A percentile compares a stretch with the other conserved stretches of the same genome.
Evolutionary conservation across 768 basidiomycete genomes (phyloP).

Genomic region (Amanita pseudoporphyria): DNA sequence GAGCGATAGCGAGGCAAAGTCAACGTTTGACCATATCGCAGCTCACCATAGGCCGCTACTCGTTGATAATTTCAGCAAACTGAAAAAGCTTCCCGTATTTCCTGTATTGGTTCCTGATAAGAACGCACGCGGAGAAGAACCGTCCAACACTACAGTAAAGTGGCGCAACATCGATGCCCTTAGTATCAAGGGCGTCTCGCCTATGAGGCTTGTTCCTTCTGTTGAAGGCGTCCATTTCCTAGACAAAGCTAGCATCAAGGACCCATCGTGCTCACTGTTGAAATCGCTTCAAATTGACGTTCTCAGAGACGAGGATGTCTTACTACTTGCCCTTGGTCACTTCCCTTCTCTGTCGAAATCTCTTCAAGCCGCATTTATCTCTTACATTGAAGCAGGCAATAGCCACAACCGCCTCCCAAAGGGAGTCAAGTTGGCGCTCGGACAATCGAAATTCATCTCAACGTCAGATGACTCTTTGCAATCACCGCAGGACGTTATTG

Average conservation of each 20-base stretch:
- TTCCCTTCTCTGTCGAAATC: constrained; percentile 19
- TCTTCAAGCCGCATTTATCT: constrained; percentile 19
- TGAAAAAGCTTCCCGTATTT: constrained; percentile 20
- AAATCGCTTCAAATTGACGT: constrained; percentile 12
- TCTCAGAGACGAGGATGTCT: constrained; percentile 17
- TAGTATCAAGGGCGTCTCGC: background rate
- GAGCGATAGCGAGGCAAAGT: background rate
- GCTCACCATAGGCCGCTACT: background rate
- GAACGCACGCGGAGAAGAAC: background rate
- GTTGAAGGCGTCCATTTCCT: constrained; percentile 18
- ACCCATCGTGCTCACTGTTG: constrained; percentile 16
- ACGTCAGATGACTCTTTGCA: constrained; percentile 12
- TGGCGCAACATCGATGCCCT: constrained; percentile 1
- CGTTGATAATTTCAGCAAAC: background rate
- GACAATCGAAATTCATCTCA: constrained; percentile 18
- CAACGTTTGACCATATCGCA: background rate
- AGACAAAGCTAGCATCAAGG: constrained; percentile 15
- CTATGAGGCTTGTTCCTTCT: constrained; percentile 16
- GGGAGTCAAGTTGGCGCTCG: constrained; percentile 16
- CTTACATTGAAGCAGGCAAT: constrained; percentile 14
- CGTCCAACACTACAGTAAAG: background rate
- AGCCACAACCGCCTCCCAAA: constrained; percentile 17
- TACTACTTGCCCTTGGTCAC: constrained; percentile 19
- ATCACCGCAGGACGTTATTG: constrained; percentile 16
- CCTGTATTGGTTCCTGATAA: constrained; percentile 16